These are phyloP conservation scores for Fraxinus albicans DNA, from an alignment of 305 asterid species.

Conservation along the genomic window DNA sequence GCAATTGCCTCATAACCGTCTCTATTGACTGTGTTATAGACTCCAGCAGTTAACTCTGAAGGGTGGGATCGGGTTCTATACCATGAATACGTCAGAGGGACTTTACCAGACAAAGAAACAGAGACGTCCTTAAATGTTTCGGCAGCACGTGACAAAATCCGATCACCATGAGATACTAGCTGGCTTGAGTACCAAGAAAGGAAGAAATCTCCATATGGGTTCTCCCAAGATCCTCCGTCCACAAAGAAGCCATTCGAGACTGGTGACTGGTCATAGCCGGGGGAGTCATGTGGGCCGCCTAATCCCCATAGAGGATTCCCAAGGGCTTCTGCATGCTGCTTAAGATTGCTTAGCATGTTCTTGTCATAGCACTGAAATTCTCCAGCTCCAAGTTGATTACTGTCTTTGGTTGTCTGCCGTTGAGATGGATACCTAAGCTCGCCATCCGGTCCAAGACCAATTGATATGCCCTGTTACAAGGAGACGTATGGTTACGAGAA, in stretches of 20 bases:
- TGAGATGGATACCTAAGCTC: conserved; percentile 84
- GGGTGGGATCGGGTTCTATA: conserved; percentile 69
- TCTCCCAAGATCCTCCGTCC: conserved; percentile 83
- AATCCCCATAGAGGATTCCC: conserved; percentile 84
- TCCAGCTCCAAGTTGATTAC: conserved; percentile 52
- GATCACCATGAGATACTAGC: conserved; percentile 62
- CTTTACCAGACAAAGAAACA: conserved; percentile 50
- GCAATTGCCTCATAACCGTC: conserved; percentile 60
- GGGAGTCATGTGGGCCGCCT: conserved; percentile 80
- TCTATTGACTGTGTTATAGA: conserved; percentile 61
- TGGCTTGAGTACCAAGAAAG: conserved; percentile 76
- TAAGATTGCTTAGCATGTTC: conserved; percentile 61
- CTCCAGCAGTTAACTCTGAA: conserved; percentile 62
- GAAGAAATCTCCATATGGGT: conserved; percentile 70
- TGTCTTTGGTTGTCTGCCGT: conserved; percentile 30
- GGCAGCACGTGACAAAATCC: conserved; percentile 56
- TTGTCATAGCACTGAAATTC: conserved; percentile 85
- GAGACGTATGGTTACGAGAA: not conserved
- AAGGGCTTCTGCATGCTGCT: conserved; percentile 43
- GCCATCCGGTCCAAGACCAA: conserved; percentile 90
- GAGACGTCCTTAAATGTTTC: conserved; percentile 51
- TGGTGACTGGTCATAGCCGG: conserved; percentile 46
- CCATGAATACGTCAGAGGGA: conserved; percentile 58
- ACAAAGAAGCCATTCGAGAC: conserved; percentile 54
- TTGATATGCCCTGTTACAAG: conserved; percentile 57